Evolutionary conservation across 2,329 filamentous ascomycete genomes (phyloP), one percentile per base, ranked within the genome.

Genomic region (Elsinoe fawcettii): DNA sequence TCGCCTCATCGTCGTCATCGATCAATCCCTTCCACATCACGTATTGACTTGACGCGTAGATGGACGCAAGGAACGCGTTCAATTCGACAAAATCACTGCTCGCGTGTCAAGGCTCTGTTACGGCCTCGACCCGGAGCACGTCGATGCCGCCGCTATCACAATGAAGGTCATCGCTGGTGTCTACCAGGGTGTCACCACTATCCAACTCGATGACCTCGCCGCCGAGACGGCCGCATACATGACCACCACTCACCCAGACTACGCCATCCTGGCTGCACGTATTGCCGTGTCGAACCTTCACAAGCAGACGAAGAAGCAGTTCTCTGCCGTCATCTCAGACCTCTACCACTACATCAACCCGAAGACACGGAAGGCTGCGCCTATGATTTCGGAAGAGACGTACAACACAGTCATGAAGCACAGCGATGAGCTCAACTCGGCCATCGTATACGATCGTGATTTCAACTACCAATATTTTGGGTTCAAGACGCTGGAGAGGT

Each of bases 381-480:
- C 93, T 58, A 99, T 99, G 93, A 97, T 99, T 69, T 90, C 92
- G 43, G 78, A 92, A 69, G 79, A 87, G 66, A 95, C 88, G 49
- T 96, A 96, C 71, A 88, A 96, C 66, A 90, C 84, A 62, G 87
- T 99, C 63, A 93, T 96, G 88, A 88, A 87, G 69, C 90, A 99
- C 75, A 90, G 90, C 67, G 93, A 96, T 58, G 93, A 99, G 76
- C 82, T 99, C 58, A 96, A 99, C 80, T 97, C 92, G 43, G 93
- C 93, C 67, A 97, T 99, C 71, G 92, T 99, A 67, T 99, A 97
- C 69, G 93, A 99, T 77, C 88, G 93, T 66, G 93, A 99, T 73
- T 99, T 99, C 82, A 96, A 97, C 82, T 99, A 99, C 80, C 93
- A 99, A 78, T 99, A 95, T 78, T 99, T 99, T 69, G 93, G 93